Conservation (phyloP, 345 rosid species). For the Melaleuca quinquenervia region DNA sequence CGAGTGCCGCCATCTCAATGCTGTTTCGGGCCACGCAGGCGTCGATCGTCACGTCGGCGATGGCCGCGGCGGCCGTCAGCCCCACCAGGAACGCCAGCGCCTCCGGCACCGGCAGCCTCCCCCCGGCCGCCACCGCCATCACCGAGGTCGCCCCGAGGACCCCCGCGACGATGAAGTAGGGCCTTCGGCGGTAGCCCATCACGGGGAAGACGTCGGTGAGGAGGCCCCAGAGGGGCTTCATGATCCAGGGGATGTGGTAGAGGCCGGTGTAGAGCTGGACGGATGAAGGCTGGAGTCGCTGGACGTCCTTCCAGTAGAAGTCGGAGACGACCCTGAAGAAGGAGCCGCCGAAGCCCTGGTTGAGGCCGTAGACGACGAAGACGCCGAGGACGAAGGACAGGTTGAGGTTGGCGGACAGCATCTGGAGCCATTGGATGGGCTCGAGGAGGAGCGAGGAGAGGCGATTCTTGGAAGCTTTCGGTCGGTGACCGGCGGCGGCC, state of each 20-base stretch:
- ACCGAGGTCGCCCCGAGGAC: slow-evolving; percentile 48
- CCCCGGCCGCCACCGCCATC: slow-evolving; percentile 28
- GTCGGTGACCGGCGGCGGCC: background rate
- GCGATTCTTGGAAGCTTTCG: background rate
- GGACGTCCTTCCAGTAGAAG: slow-evolving; percentile 83
- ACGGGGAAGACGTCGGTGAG: slow-evolving; percentile 65
- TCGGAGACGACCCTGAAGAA: slow-evolving; percentile 69
- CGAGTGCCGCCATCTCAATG: slow-evolving; percentile 40
- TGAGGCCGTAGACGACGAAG: slow-evolving; percentile 59
- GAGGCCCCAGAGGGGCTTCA: slow-evolving; percentile 82
- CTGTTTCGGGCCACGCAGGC: slow-evolving; percentile 79
- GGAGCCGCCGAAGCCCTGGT: slow-evolving; percentile 67
- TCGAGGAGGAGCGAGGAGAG: slow-evolving; percentile 28
- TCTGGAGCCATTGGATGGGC: slow-evolving; percentile 62
- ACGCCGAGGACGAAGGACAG: slow-evolving; percentile 56
- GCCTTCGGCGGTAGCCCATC: slow-evolving; percentile 57
- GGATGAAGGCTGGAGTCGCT: slow-evolving; percentile 56
- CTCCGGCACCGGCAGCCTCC: slow-evolving; percentile 33
- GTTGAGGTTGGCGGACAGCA: slow-evolving; percentile 50
- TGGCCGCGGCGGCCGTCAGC: slow-evolving; percentile 56
- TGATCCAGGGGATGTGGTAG: slow-evolving; percentile 69
- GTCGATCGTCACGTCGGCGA: slow-evolving; percentile 79
- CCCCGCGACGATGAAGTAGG: slow-evolving; percentile 63
- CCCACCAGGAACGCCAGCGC: slow-evolving; percentile 61
- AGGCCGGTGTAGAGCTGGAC: slow-evolving; percentile 67